phyloP scores from a whole-genome alignment of 768 basidiomycete genomes.

The Leccinum disarticulatum region DNA sequence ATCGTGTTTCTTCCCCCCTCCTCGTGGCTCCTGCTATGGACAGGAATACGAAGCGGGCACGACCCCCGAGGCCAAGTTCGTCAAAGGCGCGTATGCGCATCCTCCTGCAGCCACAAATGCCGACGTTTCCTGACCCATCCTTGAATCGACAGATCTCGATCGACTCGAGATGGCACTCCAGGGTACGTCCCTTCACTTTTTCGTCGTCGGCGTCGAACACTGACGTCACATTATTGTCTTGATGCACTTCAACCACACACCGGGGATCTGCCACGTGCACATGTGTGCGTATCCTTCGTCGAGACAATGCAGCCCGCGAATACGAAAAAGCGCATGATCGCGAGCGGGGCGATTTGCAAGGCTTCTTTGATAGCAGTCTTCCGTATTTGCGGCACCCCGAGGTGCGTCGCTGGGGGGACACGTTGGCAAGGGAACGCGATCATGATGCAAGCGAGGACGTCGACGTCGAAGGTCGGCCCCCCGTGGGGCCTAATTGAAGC shows the following conservation, averaged over 20 bases:
- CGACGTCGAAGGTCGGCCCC: background rate
- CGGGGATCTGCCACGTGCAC: too few species aligned
- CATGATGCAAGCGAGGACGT: background rate
- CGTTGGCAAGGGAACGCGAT: constrained; percentile 21
- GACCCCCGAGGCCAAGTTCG: constrained; percentile 77
- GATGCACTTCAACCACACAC: too few species aligned
- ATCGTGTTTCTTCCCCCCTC: background rate
- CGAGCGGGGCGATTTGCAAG: constrained; percentile 51
- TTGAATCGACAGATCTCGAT: constrained; percentile 62
- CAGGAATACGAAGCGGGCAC: constrained; percentile 83
- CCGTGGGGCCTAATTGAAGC: too few species aligned
- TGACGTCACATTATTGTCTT: background rate
- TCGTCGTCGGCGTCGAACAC: too few species aligned
- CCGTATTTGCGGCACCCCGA: constrained; percentile 72
- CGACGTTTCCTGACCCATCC: background rate
- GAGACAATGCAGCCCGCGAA: constrained; percentile 54
- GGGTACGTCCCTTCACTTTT: constrained; percentile 40
- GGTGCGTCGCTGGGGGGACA: constrained; percentile 67
- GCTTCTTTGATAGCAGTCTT: constrained; percentile 80
- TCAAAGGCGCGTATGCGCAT: constrained; percentile 60
- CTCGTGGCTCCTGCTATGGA: background rate
- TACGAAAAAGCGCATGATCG: constrained; percentile 59
- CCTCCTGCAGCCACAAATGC: background rate
- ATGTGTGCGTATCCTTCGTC: too few species aligned
- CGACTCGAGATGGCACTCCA: constrained; percentile 87